Evolutionary conservation across 192 early-diverging fungal genomes (phyloP), one percentile per base, ranked within the genome.

Genomic region (Chytriomyces confervae): DNA sequence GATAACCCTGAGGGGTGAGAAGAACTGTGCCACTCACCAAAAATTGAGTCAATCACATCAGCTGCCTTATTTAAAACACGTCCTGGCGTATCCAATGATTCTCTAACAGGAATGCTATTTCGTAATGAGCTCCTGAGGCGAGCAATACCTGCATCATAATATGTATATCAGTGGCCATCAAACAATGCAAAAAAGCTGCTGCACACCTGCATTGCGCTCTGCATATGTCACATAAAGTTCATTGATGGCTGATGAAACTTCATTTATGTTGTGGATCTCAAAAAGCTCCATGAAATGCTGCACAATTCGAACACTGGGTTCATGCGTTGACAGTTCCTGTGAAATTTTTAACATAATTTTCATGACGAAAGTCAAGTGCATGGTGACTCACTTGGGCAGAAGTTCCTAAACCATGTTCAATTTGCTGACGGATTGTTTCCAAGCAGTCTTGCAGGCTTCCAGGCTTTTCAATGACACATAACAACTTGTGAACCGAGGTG

Each of bases 201-300:
- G 36, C 36, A 36, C 23, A 83, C 84, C 84, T 36, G 72, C 66
- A 50, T 87, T 78, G 6, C 63, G 63, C 57, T 85, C 84, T 9
- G 80, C 77, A 36, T 10, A 81, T 24, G 79, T 84, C 43, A 87
- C 79, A 68, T 82, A 87, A 23, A 87, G 66, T 36, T 85, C 80
- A 68, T 85, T 81, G 72, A 87, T 80, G 49, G 76, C 80, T 20
- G 76, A 24, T 20, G 72, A 23, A 43, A 85, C 80, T 48, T 78
- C 77, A 16, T 61, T 72, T n/a, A 60, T 36, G 7, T 76, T 57
- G 11, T 63, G 57, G 18, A 87, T 66, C 48, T 85, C 81, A 72
- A 87, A 87, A 43, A 87, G 60, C 50, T 85, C 79, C 62, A 77
- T 71, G 77, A 87, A 85, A 49, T 79, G 82, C 47, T 70, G 57